A percentile compares a stretch with the other conserved stretches of the same genome.
phyloP scores from a whole-genome alignment of 2,329 filamentous ascomycete genomes.

The Ambrosiella cleistominuta region DNA sequence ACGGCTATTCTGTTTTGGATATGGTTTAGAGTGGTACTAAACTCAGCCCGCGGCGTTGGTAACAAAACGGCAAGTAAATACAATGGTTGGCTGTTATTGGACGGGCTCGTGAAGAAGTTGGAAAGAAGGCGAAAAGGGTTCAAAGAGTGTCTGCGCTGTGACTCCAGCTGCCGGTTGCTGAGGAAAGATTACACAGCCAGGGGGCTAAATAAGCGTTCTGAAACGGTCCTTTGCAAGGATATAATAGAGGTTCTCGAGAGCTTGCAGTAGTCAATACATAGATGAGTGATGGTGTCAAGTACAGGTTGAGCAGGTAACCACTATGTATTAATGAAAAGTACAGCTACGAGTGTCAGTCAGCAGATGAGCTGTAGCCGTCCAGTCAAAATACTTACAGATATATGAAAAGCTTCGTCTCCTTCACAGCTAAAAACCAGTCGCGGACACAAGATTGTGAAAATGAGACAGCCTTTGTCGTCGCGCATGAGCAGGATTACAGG shows the following conservation, averaged over 20 bases:
- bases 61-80: neutral
- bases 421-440: no score
- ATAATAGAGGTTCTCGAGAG: neutral
- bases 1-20: conserved; percentile 8
- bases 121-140: neutral
- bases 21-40: conserved; percentile 1
- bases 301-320: neutral
- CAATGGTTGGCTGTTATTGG: neutral
- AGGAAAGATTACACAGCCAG: neutral
- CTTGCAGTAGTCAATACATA: neutral
- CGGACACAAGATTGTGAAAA: no score
- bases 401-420: no score
- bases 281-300: neutral
- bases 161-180: neutral
- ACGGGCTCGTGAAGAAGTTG: neutral
- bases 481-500: neutral
- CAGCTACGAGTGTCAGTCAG: neutral
- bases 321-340: neutral
- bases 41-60: neutral
- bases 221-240: neutral
- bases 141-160: neutral
- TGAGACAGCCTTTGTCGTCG: no score
- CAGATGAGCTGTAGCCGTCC: no score
- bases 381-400: no score
- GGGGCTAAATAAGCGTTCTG: neutral